Base-by-base conservation (phyloP, 1,139 yeast genomes). In the Blastobotrys illinoisensis region DNA sequence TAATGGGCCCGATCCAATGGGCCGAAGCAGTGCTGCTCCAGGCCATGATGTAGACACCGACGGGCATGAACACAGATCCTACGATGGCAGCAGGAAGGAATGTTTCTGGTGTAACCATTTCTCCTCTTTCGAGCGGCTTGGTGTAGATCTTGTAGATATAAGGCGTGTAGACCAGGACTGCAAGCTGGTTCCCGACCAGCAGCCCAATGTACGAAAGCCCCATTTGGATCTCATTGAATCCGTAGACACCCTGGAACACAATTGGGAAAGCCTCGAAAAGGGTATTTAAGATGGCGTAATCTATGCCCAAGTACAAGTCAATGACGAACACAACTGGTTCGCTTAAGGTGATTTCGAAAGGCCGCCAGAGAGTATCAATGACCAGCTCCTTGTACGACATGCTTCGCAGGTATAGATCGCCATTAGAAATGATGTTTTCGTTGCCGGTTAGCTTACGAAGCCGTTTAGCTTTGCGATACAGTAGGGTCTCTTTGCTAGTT, bases 1-100 rank as follows among this genome's bases (percentile, higher is more conserved):
- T 80, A 44, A 83, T 74, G n/a, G 96, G 90, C 9, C 82, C 86
- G 74, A 87, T 82, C 95, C 95, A 89, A 70, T 87, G 95, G 40
- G 86, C 59, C 64, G 80, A 78, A 21, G 23, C 5, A 21, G 86
- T 80, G 2, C 63, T 58, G 2, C 60, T 71, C 84, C 85, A 81
- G 1, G 78, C 82, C 61, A 79, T 77, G 9, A 80, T 68, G 53
- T 79, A 74, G 14, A 78, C 60, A 2, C 81, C 79, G 47, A 70
- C 55, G 0, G 82, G 81, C 68, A 78, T 71, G 26, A 81, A 77
- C 24, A 84, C 66, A 1, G 89, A 81, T 28, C 80, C 82, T 32
- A 72, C 56, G 56, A 79, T 73, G 13, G 80, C 75, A 3, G 56
- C 56, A 16, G 53, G 51, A n/a, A 66, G 57, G 46, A 71, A 56